Evolutionary conservation across 2,329 filamentous ascomycete species (phyloP).

Genomic region (Allantophomopsis lycopodina): DNA sequence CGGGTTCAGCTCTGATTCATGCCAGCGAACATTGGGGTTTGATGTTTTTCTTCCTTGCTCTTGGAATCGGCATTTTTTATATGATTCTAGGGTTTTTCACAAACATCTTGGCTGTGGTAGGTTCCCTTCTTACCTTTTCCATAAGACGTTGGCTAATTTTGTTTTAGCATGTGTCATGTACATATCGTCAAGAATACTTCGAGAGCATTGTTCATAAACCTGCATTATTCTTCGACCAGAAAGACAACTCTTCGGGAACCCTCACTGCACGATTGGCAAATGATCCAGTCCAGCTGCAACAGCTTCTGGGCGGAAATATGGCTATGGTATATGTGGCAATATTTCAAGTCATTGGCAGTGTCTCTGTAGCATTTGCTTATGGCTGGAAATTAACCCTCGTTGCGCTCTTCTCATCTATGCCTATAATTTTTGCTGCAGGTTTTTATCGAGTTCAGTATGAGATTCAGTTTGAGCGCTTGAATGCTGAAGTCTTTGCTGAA

Average conservation of each 20-base stretch:
- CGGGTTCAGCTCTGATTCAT: conserved; percentile 7
- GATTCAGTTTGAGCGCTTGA: conserved; percentile 40
- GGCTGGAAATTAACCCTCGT: conserved; percentile 69
- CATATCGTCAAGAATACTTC: conserved; percentile 29
- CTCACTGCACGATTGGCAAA: conserved; percentile 30
- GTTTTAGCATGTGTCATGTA: conserved; percentile 16
- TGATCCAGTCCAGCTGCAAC: conserved; percentile 33
- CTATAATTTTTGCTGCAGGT: conserved; percentile 30
- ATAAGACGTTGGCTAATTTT: conserved; percentile 9
- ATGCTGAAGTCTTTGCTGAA: conserved; percentile 41
- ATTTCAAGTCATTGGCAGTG: conserved; percentile 50
- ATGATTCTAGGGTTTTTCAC: conserved; percentile 20
- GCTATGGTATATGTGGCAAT: conserved; percentile 46
- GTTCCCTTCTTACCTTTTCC: conserved; percentile 16
- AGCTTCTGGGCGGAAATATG: conserved; percentile 40
- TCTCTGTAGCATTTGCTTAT: conserved; percentile 55
- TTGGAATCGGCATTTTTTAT: conserved; percentile 22
- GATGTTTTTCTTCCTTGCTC: conserved; percentile 33
- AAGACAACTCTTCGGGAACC: conserved; percentile 31
- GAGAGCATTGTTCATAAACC: conserved; percentile 27
- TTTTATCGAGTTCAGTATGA: conserved; percentile 38
- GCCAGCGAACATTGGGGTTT: conserved; percentile 29
- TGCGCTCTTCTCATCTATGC: conserved; percentile 42
- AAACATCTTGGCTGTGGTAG: conserved; percentile 21
- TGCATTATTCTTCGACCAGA: conserved; percentile 26